These are phyloP conservation scores for Apostasia shenzhenica DNA, from an alignment of 106 monocot genomes.

Conservation along the genomic window DNA sequence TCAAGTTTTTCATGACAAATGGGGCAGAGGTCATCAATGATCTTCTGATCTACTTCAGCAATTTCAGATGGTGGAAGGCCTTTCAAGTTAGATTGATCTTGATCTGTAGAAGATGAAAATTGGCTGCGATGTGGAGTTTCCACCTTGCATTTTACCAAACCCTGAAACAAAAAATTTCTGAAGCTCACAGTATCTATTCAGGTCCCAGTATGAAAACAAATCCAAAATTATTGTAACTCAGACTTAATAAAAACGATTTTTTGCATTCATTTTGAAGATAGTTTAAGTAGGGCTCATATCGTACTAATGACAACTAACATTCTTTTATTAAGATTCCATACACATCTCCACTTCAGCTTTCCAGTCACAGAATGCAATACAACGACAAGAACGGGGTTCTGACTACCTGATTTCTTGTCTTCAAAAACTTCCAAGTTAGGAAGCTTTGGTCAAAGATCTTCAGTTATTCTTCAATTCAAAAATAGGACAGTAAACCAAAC, in stretches of 20 bases:
- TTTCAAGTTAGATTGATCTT: constrained; percentile 20
- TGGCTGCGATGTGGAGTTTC: constrained; percentile 12
- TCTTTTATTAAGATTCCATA: constrained; percentile 1
- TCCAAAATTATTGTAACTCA: not conserved
- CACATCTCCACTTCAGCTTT: not conserved
- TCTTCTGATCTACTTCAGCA: constrained; percentile 12
- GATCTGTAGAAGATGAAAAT: constrained; percentile 8
- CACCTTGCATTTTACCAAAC: constrained; percentile 52
- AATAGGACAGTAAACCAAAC: too few species aligned
- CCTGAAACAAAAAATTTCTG: constrained; percentile 26
- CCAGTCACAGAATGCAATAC: not conserved
- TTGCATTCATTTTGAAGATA: not conserved
- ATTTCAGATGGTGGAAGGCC: constrained; percentile 16
- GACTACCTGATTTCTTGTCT: not conserved
- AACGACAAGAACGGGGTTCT: not conserved
- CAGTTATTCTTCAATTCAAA: too few species aligned
- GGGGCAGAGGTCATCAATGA: constrained; percentile 64
- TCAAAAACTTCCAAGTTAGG: not conserved
- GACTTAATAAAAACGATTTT: not conserved
- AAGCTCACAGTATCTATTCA: not conserved
- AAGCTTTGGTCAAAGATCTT: not conserved
- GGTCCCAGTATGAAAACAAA: not conserved
- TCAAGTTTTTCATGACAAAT: constrained; percentile 82
- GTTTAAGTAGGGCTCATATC: too few species aligned
- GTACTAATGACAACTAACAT: not conserved